phyloP scores from a whole-genome alignment of 2,329 filamentous ascomycete genomes.

The Penicillium verrucosum region DNA sequence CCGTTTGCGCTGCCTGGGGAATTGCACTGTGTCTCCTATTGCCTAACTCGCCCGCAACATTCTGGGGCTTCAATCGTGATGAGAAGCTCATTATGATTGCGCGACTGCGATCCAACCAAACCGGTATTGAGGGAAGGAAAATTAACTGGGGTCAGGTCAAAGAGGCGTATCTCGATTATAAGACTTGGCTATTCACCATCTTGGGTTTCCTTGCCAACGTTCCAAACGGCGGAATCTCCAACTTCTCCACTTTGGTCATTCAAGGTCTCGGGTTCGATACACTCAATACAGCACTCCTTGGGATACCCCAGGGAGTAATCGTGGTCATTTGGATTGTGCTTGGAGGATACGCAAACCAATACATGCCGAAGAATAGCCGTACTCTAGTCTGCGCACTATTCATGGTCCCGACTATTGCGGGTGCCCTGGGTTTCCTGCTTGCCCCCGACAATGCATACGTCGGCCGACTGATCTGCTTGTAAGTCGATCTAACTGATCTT shows the following conservation, averaged over 20 bases:
- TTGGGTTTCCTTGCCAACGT: constrained; percentile 20
- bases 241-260: constrained; percentile 31
- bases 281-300: constrained; percentile 25
- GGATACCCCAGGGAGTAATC: constrained; percentile 29
- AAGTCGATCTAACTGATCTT: constrained; percentile 37
- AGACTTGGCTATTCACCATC: constrained; percentile 28
- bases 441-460: constrained; percentile 31
- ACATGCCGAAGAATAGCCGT: background rate
- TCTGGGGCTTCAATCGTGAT: constrained; percentile 21
- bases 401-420: background rate
- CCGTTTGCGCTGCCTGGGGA: constrained; percentile 25
- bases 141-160: constrained; percentile 44
- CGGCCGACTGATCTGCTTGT: constrained; percentile 1
- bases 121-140: constrained; percentile 37
- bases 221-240: constrained; percentile 29
- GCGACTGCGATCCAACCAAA: constrained; percentile 17
- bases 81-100: constrained; percentile 7
- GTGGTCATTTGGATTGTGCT: constrained; percentile 24
- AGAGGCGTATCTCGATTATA: constrained; percentile 37
- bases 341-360: constrained; percentile 1
- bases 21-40: constrained; percentile 15
- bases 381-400: background rate
- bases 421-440: constrained; percentile 15
- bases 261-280: constrained; percentile 24
- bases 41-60: constrained; percentile 20